These are phyloP conservation scores for Fraxinus xanthoxyloides DNA, from an alignment of 305 asterid genomes.

Conservation along the genomic window DNA sequence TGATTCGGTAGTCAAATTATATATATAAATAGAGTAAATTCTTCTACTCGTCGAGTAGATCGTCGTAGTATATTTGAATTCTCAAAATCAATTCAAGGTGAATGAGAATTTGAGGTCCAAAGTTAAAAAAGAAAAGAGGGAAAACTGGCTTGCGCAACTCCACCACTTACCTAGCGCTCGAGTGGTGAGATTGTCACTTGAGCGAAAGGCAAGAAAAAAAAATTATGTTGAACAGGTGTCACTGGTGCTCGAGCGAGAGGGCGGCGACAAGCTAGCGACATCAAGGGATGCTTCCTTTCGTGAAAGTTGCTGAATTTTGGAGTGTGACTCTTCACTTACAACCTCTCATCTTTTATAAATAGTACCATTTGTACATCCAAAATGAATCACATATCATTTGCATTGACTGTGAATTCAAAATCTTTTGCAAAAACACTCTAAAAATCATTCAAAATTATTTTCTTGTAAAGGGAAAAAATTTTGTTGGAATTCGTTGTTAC, in stretches of 20 bases:
- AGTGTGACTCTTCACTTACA: background rate
- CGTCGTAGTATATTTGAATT: background rate
- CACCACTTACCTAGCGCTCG: background rate
- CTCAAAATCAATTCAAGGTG: background rate
- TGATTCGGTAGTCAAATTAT: background rate
- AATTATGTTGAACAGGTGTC: background rate
- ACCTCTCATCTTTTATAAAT: background rate
- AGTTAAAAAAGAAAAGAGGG: background rate
- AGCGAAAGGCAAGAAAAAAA: background rate
- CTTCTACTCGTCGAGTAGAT: background rate
- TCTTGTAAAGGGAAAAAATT: background rate
- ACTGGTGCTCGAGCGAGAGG: background rate
- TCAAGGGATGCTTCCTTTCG: background rate
- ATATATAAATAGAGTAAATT: too few species aligned
- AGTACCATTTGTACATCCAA: background rate
- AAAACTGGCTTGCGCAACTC: background rate
- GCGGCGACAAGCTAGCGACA: background rate
- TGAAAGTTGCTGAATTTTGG: background rate
- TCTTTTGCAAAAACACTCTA: background rate
- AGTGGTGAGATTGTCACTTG: background rate
- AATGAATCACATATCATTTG: background rate
- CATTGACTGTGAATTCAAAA: background rate
- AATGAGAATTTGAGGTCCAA: background rate
- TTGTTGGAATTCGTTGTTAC: too few species aligned
- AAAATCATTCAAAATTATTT: background rate